Evolutionary conservation across 1,284 basidiomycete genomes (phyloP), one percentile per base, ranked within the genome.

Genomic region (Tilletia indica): DNA sequence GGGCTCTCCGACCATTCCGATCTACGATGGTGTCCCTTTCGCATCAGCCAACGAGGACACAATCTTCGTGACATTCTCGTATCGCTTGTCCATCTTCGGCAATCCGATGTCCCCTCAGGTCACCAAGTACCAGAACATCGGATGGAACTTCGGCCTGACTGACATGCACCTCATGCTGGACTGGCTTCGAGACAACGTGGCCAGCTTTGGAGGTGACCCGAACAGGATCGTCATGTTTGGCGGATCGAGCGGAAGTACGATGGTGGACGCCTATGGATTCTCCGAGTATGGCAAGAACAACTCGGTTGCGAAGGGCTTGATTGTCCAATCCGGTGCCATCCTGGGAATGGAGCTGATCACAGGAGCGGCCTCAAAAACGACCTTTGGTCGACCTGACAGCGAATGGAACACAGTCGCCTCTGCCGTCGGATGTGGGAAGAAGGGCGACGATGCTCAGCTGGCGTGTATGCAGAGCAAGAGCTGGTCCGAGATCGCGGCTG

Each of bases 221-320:
- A 51, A 16, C 68, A 48, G 36, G 45, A 68, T 68, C 31, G 36
- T 36, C 3, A n/a, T 68, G n/a, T 68, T 68, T 21, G 68, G 68
- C 31, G 68, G 68, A 16, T 39, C 66, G 42, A 68, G 69, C n/a
- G 69, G 54, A 48, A 70, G 73, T 42, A 72, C 73, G 1, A 73
- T 56, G 14, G 72, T 47, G 34, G 2, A 75, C 72, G 34, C 61
- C 61, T 34, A 78, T 70, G 42, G 72, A 71, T 19, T 73, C 74
- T 63, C 76, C 76, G 31, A 74, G 71, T 34, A 76, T 72, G 66
- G 75, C 70, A 64, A 77, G 72, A 3, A 72, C 70, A n/a, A 72
- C 49, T 0, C 73, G 71, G 36, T 76, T 73, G 54, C 49, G 9
- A 49, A 49, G 6, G 49, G 68, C 68, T 34, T 70, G 69, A 61